phyloP scores from a whole-genome alignment of 164 flowering plant genomes.

The Macadamia tetraphylla region DNA sequence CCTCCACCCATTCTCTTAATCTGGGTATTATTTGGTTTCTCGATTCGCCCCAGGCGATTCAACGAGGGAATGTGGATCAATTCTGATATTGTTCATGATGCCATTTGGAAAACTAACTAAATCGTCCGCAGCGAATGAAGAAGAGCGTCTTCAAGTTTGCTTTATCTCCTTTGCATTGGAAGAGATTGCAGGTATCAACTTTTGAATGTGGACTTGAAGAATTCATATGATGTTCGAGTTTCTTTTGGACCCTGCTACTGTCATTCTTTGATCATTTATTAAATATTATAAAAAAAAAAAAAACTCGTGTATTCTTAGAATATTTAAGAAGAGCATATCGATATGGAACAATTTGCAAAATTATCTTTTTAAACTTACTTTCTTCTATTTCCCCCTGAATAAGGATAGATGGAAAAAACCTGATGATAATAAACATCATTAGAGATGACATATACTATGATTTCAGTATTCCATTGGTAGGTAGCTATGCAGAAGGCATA shows the following conservation, averaged over 20 bases:
- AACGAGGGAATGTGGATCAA: constrained; percentile 22
- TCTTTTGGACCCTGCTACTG: not conserved
- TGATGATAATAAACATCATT: too few species aligned
- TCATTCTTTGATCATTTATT: not conserved
- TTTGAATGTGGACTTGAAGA: not conserved
- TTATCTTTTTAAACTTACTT: too few species aligned
- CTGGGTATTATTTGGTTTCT: constrained; percentile 9
- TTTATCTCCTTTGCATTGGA: constrained; percentile 21
- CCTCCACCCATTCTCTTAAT: not conserved
- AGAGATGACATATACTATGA: too few species aligned
- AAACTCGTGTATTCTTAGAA: too few species aligned
- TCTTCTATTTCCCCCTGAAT: too few species aligned
- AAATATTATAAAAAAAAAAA: too few species aligned
- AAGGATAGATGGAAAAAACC: too few species aligned
- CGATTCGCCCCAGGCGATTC: constrained; percentile 8
- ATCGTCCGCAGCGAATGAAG: constrained; percentile 31
- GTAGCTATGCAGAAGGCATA: too few species aligned
- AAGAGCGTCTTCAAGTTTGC: constrained; percentile 25
- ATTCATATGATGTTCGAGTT: not conserved
- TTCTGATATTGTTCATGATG: constrained; percentile 10
- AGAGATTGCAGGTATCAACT: constrained; percentile 28
- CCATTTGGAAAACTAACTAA: constrained; percentile 1
- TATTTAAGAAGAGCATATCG: too few species aligned
- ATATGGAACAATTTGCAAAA: too few species aligned
- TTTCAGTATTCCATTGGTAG: too few species aligned